A percentile compares a stretch with the other conserved stretches of the same genome.
phyloP scores from a whole-genome alignment of 1,139 yeast genomes.

The Debaryomycetaceae sp. region DNA sequence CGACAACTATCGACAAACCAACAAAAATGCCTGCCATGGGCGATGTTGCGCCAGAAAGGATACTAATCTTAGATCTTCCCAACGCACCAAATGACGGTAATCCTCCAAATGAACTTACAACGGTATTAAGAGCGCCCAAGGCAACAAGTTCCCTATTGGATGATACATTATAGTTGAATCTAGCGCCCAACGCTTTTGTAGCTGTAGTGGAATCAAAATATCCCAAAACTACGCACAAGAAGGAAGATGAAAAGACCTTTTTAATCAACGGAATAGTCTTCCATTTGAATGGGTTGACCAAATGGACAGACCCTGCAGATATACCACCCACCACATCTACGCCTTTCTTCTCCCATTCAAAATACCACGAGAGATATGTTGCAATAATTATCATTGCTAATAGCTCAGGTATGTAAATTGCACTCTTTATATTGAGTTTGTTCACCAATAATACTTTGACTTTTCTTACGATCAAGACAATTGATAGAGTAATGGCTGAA shows the following conservation, averaged over 20 bases:
- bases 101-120: slow-evolving; percentile 27
- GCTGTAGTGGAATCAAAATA: slow-evolving; percentile 35
- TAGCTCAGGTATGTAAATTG: slow-evolving; percentile 31
- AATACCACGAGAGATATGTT: slow-evolving; percentile 22
- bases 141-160: slow-evolving; percentile 34
- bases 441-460: slow-evolving; percentile 17
- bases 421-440: slow-evolving; percentile 14
- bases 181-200: slow-evolving; percentile 28
- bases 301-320: slow-evolving; percentile 7
- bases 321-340: slow-evolving; percentile 30
- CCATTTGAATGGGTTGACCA: slow-evolving; percentile 22
- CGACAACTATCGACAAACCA: slow-evolving; percentile 21
- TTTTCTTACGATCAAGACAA: slow-evolving; percentile 21
- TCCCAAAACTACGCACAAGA: slow-evolving; percentile 30
- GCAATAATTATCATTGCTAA: slow-evolving; percentile 29
- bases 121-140: slow-evolving; percentile 27
- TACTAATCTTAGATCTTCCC: slow-evolving; percentile 35
- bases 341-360: slow-evolving; percentile 23
- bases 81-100: slow-evolving; percentile 36
- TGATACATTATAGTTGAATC: slow-evolving; percentile 29
- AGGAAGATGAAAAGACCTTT: slow-evolving; percentile 24
- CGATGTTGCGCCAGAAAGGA: slow-evolving; percentile 31
- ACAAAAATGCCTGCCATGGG: slow-evolving; percentile 31
- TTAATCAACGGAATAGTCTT: slow-evolving; percentile 18
- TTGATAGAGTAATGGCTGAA: slow-evolving; percentile 18